Base-by-base conservation (phyloP, 1,284 basidiomycete species). In the Albatrellus sp. region DNA sequence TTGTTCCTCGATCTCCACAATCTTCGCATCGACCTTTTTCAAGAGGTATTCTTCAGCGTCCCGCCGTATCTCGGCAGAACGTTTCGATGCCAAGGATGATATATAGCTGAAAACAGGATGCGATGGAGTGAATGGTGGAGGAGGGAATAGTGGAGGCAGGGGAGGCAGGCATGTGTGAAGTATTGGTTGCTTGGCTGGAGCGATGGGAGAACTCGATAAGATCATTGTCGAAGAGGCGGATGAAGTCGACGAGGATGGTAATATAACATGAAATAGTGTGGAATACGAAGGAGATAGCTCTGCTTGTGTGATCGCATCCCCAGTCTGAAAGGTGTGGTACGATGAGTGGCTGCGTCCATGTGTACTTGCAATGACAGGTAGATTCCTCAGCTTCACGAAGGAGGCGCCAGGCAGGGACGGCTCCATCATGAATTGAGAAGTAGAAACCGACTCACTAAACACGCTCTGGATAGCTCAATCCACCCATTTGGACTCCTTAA, bases 81-180 rank as follows among this genome's bases (percentile, higher is more conserved):
- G 63, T 32, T 67, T 61, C 14, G 62, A 58, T 17, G 83, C 84
- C 44, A 77, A 55, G 29, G 70, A 66, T 29, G 79, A 70, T 30
- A 89, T 65, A 55, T 80, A 73, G 31, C 65, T 51, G 56, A 87
- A 89, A 37, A 80, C 73, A 7, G 77, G 73, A 53, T 88, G 81
- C 17, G 77, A 77, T 11, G 85, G 78, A 0, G 80, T 76, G 59
- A 84, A 87, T 9, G 85, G 84, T 13, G 80, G 74, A 16, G 82
- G 82, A 28, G 77, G 72, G 57, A 87, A 82, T 28, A 88, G 61
- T 3, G 79, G 55, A 38, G 59, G 59, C 40, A 68, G 54, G 43
- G 60, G 57, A 38, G 50, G 50, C 2, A 52, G 47, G 13, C 32
- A 36, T 42, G 28, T 39, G 36, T 37, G 43, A 16, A 42, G 2